phyloP scores from a whole-genome alignment of 306 rosid species.

The Sophora flavescens region DNA sequence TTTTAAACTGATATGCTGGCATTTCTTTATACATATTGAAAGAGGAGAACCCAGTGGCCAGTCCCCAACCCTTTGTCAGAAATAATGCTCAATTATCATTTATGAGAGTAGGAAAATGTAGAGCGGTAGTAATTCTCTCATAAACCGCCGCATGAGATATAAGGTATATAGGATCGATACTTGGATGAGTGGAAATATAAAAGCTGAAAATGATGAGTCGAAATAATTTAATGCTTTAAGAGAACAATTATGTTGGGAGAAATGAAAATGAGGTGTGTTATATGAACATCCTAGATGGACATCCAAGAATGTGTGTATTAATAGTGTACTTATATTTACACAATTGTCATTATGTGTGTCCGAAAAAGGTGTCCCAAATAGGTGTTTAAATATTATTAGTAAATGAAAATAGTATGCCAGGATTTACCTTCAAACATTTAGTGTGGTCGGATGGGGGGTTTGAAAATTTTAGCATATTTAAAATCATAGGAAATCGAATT shows the following conservation, averaged over 20 bases:
- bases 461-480: no score
- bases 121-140: not conserved
- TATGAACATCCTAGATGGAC: no score
- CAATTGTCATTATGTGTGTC: no score
- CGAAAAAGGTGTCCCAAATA: no score
- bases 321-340: no score
- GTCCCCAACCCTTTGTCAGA: not conserved
- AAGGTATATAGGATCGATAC: not conserved
- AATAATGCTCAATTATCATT: not conserved
- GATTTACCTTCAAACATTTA: not conserved
- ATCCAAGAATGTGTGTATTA: no score
- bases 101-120: not conserved
- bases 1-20: not conserved
- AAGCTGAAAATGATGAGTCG: constrained; percentile 5
- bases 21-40: not conserved
- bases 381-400: no score
- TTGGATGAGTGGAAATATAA: not conserved
- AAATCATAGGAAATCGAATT: no score
- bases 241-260: not conserved
- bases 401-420: not conserved
- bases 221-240: not conserved
- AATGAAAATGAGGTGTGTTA: no score
- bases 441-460: no score
- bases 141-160: not conserved
- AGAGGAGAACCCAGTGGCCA: not conserved